Evolutionary conservation across 2,329 filamentous ascomycete species (phyloP).

Genomic region (Mycocentrospora acerina): DNA sequence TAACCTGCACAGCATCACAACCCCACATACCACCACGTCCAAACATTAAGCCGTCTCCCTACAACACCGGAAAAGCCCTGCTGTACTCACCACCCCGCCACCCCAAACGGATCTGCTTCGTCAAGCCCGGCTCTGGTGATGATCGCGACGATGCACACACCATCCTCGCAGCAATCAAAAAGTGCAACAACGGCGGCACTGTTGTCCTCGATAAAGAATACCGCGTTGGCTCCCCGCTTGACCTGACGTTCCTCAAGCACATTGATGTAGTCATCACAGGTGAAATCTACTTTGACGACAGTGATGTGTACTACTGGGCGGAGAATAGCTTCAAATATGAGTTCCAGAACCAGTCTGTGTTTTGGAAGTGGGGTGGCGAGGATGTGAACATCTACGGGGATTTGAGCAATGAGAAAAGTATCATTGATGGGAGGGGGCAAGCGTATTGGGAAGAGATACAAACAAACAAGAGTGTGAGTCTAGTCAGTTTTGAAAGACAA

Average conservation of each 20-base stretch:
- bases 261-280: constrained; percentile 55
- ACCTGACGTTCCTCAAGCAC: constrained; percentile 60
- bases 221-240: constrained; percentile 59
- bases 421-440: constrained; percentile 60
- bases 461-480: constrained; percentile 46
- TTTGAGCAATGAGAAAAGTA: constrained; percentile 38
- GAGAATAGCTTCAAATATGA: constrained; percentile 59
- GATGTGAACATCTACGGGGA: constrained; percentile 65
- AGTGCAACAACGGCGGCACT: constrained; percentile 60
- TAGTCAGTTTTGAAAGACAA: too few species aligned
- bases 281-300: constrained; percentile 59
- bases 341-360: constrained; percentile 63
- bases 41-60: not conserved
- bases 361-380: constrained; percentile 62
- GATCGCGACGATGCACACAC: constrained; percentile 46
- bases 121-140: constrained; percentile 18
- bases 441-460: constrained; percentile 40
- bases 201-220: constrained; percentile 42
- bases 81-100: constrained; percentile 4
- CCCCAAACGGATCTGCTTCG: constrained; percentile 3
- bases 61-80: not conserved
- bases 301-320: constrained; percentile 64
- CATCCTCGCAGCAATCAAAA: constrained; percentile 53
- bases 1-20: not conserved
- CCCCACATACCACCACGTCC: not conserved